These are phyloP conservation scores for Sanghuangporus weigelae DNA, from an alignment of 1,284 basidiomycete genomes.

Conservation along the genomic window DNA sequence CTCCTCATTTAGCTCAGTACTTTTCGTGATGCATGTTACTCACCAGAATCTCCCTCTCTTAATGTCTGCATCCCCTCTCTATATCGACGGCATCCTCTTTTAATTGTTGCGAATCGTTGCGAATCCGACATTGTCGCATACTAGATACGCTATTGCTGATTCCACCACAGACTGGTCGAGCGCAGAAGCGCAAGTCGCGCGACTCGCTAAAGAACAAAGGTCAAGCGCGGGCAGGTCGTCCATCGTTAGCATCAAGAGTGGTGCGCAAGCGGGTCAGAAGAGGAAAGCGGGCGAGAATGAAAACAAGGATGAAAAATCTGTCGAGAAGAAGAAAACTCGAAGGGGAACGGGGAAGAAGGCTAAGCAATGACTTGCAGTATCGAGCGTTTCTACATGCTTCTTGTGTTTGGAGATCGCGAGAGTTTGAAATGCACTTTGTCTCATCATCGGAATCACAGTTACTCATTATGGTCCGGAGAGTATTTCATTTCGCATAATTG, in stretches of 20 bases:
- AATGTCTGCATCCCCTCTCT: neutral
- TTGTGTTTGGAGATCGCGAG: too few relatives aligned
- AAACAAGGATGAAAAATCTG: slow-evolving; percentile 22
- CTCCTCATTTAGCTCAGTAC: slow-evolving; percentile 10
- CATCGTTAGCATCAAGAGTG: slow-evolving; percentile 74
- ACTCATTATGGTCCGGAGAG: too few relatives aligned
- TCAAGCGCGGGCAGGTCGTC: slow-evolving; percentile 46
- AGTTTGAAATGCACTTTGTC: too few relatives aligned
- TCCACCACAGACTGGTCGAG: slow-evolving; percentile 64
- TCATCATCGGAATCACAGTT: too few relatives aligned
- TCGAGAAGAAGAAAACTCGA: slow-evolving; percentile 43
- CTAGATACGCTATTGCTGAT: slow-evolving; percentile 77
- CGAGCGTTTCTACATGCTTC: neutral
- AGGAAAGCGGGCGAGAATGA: slow-evolving; percentile 49
- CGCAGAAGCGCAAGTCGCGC: slow-evolving; percentile 68
- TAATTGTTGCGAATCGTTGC: neutral
- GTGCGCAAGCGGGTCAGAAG: slow-evolving; percentile 41
- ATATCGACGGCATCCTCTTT: neutral
- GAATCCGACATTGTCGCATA: neutral
- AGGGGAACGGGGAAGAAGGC: slow-evolving; percentile 50
- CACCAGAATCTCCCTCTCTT: slow-evolving; percentile 23
- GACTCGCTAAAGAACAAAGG: slow-evolving; percentile 27
- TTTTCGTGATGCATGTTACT: slow-evolving; percentile 16
- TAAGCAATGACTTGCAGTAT: slow-evolving; percentile 37
- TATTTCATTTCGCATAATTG: too few relatives aligned